A percentile compares a stretch with the other conserved stretches of the same genome.
phyloP scores from a whole-genome alignment of 179 eudicot genomes.

The Amaranthus tricolor region DNA sequence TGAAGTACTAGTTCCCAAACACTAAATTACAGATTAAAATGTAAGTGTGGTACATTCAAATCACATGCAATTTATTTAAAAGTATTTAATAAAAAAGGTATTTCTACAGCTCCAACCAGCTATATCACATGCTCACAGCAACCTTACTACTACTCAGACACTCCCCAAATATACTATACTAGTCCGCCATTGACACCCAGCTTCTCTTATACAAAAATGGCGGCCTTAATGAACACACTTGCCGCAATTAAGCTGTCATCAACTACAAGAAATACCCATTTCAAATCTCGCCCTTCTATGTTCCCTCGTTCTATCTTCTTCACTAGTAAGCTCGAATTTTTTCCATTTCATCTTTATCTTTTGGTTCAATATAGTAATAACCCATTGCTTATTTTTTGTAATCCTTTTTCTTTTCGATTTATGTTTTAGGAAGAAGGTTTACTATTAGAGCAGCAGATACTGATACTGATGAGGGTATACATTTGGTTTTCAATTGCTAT shows the following conservation, averaged over 20 bases:
- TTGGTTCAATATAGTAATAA: background rate
- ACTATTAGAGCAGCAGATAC: slow-evolving; percentile 74
- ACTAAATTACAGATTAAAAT: no score
- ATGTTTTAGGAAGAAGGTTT: slow-evolving; percentile 53
- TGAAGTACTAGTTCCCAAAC: no score
- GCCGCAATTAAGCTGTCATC: slow-evolving; percentile 28
- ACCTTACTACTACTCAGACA: background rate
- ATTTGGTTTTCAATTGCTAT: background rate
- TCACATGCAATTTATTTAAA: no score
- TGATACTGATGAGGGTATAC: slow-evolving; percentile 61
- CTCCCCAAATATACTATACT: background rate
- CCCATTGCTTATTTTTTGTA: no score
- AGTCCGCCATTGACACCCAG: slow-evolving; percentile 11
- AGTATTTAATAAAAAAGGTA: background rate
- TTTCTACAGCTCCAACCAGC: background rate
- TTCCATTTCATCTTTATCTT: background rate
- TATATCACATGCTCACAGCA: background rate
- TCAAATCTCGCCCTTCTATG: slow-evolving; percentile 23
- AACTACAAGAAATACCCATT: slow-evolving; percentile 10
- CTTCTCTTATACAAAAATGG: slow-evolving; percentile 15
- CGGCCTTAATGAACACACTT: slow-evolving; percentile 31
- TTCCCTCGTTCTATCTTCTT: slow-evolving; percentile 23
- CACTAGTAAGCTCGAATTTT: slow-evolving; percentile 21
- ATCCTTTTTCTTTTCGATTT: background rate
- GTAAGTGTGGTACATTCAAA: no score